A percentile compares a stretch with the other conserved stretches of the same genome.
Evolutionary conservation across 1,284 basidiomycete species (phyloP).

Genomic region (Fomes fomentarius): DNA sequence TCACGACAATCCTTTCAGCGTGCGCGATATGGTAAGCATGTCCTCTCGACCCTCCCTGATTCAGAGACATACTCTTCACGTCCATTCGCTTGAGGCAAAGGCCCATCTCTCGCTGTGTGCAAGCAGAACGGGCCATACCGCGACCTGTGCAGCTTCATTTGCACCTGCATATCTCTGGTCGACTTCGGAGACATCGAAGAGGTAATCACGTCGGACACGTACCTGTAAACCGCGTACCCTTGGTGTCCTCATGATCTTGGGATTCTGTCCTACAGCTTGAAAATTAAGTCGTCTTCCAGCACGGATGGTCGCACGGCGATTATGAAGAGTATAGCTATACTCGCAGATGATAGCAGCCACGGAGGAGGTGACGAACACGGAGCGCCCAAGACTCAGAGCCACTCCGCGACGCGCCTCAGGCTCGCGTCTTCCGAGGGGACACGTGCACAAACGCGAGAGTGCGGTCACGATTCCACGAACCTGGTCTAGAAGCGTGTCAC

Average conservation of each 20-base stretch:
- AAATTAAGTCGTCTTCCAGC: too few species aligned
- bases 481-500: too few species aligned
- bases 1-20: constrained; percentile 59
- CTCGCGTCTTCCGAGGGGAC: too few species aligned
- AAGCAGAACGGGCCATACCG: constrained; percentile 33
- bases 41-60: not conserved
- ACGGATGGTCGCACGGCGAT: too few species aligned
- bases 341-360: not conserved
- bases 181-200: not conserved
- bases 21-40: not conserved
- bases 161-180: constrained; percentile 11
- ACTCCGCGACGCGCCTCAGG: too few species aligned
- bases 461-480: too few species aligned
- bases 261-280: too few species aligned
- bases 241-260: not conserved
- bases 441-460: too few species aligned
- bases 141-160: constrained; percentile 15
- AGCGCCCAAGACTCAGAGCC: not conserved
- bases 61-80: constrained; percentile 27
- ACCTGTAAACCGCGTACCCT: constrained; percentile 4
- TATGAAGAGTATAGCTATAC: too few species aligned
- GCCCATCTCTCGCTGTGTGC: constrained; percentile 24
- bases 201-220: not conserved
- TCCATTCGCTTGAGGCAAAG: constrained; percentile 19
- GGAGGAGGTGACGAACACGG: not conserved